Evolutionary conservation across 2,329 filamentous ascomycete species (phyloP).

Genomic region (Pseudogymnoascus sp.): DNA sequence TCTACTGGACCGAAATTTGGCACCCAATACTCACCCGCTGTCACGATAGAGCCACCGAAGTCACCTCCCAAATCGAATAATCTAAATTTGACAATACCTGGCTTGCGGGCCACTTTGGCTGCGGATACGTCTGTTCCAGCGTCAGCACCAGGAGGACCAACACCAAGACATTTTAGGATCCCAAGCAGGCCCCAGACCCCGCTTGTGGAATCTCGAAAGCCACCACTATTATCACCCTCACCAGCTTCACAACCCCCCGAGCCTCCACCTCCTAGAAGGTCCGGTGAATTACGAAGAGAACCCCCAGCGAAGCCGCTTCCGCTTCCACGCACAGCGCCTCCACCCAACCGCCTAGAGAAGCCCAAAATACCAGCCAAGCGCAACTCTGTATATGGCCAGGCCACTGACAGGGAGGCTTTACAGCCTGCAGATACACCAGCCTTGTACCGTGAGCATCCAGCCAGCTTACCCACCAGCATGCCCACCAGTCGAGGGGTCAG

Average conservation of each 20-base stretch:
- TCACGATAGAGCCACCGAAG: conserved; percentile 61
- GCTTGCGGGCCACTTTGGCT: conserved; percentile 28
- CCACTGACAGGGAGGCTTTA: neutral
- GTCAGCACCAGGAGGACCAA: conserved; percentile 33
- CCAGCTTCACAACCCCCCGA: conserved; percentile 48
- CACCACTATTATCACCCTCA: conserved; percentile 34
- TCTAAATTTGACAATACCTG: conserved; percentile 22
- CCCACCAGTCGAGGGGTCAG: conserved; percentile 2
- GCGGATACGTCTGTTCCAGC: conserved; percentile 38
- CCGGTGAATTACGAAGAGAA: conserved; percentile 48
- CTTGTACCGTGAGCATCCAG: neutral
- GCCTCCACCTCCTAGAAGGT: conserved; percentile 55
- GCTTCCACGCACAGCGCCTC: conserved; percentile 37
- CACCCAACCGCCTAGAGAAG: conserved; percentile 74
- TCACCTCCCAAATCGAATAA: conserved; percentile 50
- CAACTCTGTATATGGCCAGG: conserved; percentile 14
- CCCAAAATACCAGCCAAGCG: conserved; percentile 47
- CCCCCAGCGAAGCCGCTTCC: conserved; percentile 38
- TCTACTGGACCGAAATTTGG: neutral
- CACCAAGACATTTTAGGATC: conserved; percentile 42
- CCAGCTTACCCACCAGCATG: neutral
- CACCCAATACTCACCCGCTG: conserved; percentile 45
- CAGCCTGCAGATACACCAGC: neutral
- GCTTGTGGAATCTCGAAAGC: conserved; percentile 38
- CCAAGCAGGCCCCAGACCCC: conserved; percentile 50